These are phyloP conservation scores for Globisporangium spiculum DNA, from an alignment of 352 stramenopile species.

Conservation along the genomic window DNA sequence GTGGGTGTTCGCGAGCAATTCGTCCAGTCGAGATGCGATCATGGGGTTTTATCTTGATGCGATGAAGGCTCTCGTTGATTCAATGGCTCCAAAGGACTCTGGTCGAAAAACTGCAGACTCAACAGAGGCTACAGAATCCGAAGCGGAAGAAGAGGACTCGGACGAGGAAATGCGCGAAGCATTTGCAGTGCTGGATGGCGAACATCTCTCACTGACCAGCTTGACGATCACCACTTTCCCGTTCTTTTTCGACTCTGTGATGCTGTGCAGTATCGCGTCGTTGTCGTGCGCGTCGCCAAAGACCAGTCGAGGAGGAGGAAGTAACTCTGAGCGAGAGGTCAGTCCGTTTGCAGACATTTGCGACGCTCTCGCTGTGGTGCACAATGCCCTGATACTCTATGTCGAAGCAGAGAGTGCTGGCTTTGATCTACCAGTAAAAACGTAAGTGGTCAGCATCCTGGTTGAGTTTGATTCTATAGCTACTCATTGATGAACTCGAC, in stretches of 20 bases:
- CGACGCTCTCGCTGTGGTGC: conserved; percentile 32
- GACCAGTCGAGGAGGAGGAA: conserved; percentile 11
- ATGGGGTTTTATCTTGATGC: conserved; percentile 46
- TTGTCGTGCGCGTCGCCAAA: conserved; percentile 37
- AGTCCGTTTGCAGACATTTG: conserved; percentile 46
- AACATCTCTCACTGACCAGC: conserved; percentile 64
- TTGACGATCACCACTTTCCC: conserved; percentile 62
- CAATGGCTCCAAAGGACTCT: not conserved
- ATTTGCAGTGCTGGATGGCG: conserved; percentile 36
- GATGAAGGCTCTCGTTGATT: conserved; percentile 42
- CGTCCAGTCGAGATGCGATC: conserved; percentile 27
- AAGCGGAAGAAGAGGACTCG: conserved; percentile 28
- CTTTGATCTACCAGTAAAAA: conserved; percentile 52
- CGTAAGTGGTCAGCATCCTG: conserved; percentile 16
- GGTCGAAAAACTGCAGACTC: conserved; percentile 5
- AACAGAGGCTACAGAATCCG: conserved; percentile 12
- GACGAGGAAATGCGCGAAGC: conserved; percentile 21
- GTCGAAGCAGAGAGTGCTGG: conserved; percentile 44
- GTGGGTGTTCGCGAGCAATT: conserved; percentile 41
- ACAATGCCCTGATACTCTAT: conserved; percentile 46
- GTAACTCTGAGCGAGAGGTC: not conserved
- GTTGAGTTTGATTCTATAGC: not conserved
- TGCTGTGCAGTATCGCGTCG: conserved; percentile 52
- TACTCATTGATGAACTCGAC: not conserved
- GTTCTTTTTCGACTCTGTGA: conserved; percentile 51